Base-by-base conservation (phyloP, 2,329 filamentous ascomycete species). In the Ramularia collo-cygni region DNA sequence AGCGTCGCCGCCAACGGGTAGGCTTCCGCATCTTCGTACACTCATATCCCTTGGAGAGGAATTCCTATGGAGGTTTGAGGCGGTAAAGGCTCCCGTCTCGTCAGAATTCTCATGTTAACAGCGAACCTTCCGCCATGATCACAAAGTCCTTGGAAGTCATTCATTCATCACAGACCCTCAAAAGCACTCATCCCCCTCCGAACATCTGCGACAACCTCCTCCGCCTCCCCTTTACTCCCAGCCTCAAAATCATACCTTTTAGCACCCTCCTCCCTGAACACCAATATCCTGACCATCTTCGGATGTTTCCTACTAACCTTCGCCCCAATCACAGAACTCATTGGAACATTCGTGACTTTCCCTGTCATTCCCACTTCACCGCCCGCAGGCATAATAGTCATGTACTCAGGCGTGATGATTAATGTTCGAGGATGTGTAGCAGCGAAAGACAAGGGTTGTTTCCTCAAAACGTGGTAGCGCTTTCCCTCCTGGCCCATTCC, bases 221-320 rank as follows among this genome's bases (percentile, higher is more conserved):
- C 70, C 30, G 85, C 85, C 63, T 89, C 84, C 19, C 79, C 76
- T 8, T 74, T 69, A 49, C 70, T 82, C 50, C 75, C 77, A n/a
- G 84, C 79, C 63, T 90, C 85, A 59, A 92, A 92, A 50, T 92
- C 85, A 62, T 92, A 92, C 44, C 85, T 67, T 65, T 90, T 90
- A 46, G 75, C 81, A 64, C 89, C 85, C 2, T 79, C 77, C 35
- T 48, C 81, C 78, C 59, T 80, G 62, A 83, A 89, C 15, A 90
- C 81, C 38, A 87, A 70, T 16, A 86, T 81, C 64, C 88, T 81
- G 60, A 92, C 85, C 58, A 86, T 83, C 41, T 80, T 83, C 2
- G 85, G 84, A 58, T 90, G 85, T 56, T 85, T 83, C 55, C 84
- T 74, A 38, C 79, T 82, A 34, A 89, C 81, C 61, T 89, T 90